Base-by-base conservation (phyloP, 108 stramenopile species). In the Stephanodiscus minutulus region DNA sequence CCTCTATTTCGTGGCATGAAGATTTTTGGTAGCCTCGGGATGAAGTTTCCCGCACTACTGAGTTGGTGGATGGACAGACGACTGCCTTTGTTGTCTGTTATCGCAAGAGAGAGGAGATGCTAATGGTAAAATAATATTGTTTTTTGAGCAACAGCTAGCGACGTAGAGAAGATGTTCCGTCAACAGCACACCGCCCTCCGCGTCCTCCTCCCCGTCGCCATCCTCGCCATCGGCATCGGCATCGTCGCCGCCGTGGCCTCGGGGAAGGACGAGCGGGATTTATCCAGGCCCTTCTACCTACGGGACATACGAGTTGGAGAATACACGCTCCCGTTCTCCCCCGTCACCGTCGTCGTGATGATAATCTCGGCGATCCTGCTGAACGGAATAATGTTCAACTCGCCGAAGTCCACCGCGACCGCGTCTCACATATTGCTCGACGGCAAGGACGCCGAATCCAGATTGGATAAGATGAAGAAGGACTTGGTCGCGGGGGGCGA, bases 351-450 rank as follows among this genome's bases (percentile, higher is more conserved):
- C 12, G 35, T 76, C 18, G 63, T 68, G 15, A 48, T 69, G n/a
- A 36, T 77, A 43, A n/a, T 77, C 56, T 66, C 57, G 17, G 17
- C 59, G 0, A 48, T 70, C 54, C 44, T 70, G n/a, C 25, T 77
- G 20, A 35, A 58, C 27, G 43, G 62, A 46, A 59, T 37, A 21
- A 3, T 50, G 36, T 27, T 28, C 0, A 27, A 31, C 28, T 68
- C 68, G 1, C 67, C 69, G 0, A 52, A 52, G 27, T 70, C 82
- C n/a, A 82, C 83, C 54, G 86, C 83, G 21, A 76, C 82, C n/a
- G 89, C 86, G 10, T 77, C 79, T 22, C 89, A 90, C 49, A 90
- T 90, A 13, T 52, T 90, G 53, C 56, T 90, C 24, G 83, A 86
- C 55, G 89, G 84, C 5, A 56, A 73, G 11, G 68, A 79, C 7